Evolutionary conservation across 208 protist genomes (phyloP).

Genomic region (Leptomonas pyrrhocoris): DNA sequence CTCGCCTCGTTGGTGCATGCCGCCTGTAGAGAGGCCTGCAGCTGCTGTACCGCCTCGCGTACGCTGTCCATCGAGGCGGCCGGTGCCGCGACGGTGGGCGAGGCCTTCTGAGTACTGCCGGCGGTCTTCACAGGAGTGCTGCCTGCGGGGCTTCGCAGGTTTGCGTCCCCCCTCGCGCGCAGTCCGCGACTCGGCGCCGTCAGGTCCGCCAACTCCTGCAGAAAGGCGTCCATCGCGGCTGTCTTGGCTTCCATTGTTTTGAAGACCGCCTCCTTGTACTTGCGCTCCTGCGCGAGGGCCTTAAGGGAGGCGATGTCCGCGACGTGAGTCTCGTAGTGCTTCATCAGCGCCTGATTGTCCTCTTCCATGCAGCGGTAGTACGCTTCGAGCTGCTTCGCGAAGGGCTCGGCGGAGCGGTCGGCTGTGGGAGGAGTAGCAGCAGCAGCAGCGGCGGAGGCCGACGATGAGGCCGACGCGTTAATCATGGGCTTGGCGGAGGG

Average conservation of each 20-base stretch:
- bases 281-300: conserved; percentile 35
- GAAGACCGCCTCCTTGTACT: conserved; percentile 33
- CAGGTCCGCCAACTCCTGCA: conserved; percentile 36
- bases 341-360: conserved; percentile 37
- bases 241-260: conserved; percentile 28
- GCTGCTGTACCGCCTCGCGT: conserved; percentile 45
- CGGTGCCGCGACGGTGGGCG: background rate
- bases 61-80: conserved; percentile 37
- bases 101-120: background rate
- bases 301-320: conserved; percentile 27
- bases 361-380: conserved; percentile 47
- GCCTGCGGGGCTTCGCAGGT: background rate
- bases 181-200: conserved; percentile 25
- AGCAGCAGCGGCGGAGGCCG: background rate
- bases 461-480: conserved; percentile 1
- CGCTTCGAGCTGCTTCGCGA: conserved; percentile 37
- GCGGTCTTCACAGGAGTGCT: background rate
- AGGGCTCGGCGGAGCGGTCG: background rate
- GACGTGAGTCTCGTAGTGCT: conserved; percentile 31
- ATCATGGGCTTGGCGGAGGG: conserved; percentile 9
- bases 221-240: conserved; percentile 31
- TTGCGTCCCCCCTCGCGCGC: conserved; percentile 23
- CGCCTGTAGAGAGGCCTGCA: conserved; percentile 27
- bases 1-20: conserved; percentile 20
- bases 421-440: background rate